Conservation (phyloP, 2,329 filamentous ascomycete species). For the Pleurostoma richardsiae region DNA sequence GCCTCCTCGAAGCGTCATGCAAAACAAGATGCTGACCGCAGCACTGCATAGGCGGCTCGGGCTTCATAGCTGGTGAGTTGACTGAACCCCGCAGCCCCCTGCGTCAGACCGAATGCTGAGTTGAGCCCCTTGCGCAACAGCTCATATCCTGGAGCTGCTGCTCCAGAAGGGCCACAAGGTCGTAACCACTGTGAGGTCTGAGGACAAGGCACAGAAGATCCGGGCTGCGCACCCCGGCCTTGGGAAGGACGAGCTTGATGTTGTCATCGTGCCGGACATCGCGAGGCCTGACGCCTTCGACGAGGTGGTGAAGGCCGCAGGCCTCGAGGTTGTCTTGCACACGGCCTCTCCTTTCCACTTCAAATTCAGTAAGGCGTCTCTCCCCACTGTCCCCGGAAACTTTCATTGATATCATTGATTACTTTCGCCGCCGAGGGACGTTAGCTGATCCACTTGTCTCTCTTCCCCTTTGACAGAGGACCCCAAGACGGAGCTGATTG, state of each 20-base stretch:
- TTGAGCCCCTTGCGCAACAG: constrained; percentile 19
- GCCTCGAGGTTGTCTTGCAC: constrained; percentile 52
- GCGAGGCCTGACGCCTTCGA: constrained; percentile 70
- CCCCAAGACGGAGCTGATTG: constrained; percentile 47
- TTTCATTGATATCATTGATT: background rate
- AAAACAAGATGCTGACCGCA: background rate
- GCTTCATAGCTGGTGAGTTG: constrained; percentile 44
- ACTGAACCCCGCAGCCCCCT: background rate
- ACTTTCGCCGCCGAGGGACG: no score
- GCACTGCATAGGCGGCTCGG: constrained; percentile 36
- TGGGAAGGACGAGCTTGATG: constrained; percentile 34
- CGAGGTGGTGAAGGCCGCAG: constrained; percentile 45
- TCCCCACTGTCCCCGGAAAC: background rate
- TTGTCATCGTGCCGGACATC: constrained; percentile 71
- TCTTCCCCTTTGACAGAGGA: constrained; percentile 25
- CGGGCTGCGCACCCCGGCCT: constrained; percentile 40
- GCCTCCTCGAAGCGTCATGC: background rate
- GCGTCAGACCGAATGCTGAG: constrained; percentile 2
- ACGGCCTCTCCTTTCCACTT: constrained; percentile 57
- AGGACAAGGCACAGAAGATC: constrained; percentile 48
- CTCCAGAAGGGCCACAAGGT: constrained; percentile 44
- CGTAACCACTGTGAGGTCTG: constrained; percentile 50
- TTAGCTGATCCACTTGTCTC: no score
- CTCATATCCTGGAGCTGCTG: constrained; percentile 51
- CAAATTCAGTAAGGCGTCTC: constrained; percentile 31